Percentiles rank a stretch among this genome's conserved stretches.
Conservation (phyloP, 2,329 filamentous ascomycete species). For the Phaeosphaeriaceae sp. region DNA sequence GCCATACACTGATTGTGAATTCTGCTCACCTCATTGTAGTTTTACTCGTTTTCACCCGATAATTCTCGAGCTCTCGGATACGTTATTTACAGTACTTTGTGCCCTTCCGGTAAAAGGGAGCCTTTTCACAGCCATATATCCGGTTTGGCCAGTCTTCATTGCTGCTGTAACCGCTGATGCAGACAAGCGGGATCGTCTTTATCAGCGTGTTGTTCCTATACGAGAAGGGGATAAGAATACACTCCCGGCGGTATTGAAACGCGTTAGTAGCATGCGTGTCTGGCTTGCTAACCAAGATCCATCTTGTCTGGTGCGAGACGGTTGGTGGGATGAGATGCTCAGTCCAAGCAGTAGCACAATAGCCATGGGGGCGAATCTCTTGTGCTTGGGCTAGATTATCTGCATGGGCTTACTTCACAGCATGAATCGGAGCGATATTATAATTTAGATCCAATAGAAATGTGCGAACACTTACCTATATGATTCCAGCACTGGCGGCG, state of each 20-base stretch:
- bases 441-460: too few relatives aligned
- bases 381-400: constrained; percentile 21
- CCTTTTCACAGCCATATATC: constrained; percentile 42
- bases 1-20: not conserved
- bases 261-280: constrained; percentile 35
- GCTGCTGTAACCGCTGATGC: constrained; percentile 40
- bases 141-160: constrained; percentile 43
- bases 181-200: constrained; percentile 39
- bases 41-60: constrained; percentile 40
- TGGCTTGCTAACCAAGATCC: constrained; percentile 43
- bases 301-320: constrained; percentile 22
- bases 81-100: constrained; percentile 29
- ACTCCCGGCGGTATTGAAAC: constrained; percentile 37
- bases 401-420: not conserved
- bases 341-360: constrained; percentile 34
- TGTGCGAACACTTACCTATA: too few relatives aligned
- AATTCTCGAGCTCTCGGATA: constrained; percentile 36
- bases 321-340: constrained; percentile 47
- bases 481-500: too few relatives aligned
- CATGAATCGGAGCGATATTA: too few relatives aligned
- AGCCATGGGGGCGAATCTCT: constrained; percentile 14
- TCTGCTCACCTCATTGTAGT: constrained; percentile 17
- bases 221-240: constrained; percentile 43
- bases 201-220: constrained; percentile 39
- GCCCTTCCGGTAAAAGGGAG: constrained; percentile 40